A percentile compares a stretch with the other conserved stretches of the same genome.
phyloP scores from a whole-genome alignment of 2,329 filamentous ascomycete species.

The Huntiella decipiens region DNA sequence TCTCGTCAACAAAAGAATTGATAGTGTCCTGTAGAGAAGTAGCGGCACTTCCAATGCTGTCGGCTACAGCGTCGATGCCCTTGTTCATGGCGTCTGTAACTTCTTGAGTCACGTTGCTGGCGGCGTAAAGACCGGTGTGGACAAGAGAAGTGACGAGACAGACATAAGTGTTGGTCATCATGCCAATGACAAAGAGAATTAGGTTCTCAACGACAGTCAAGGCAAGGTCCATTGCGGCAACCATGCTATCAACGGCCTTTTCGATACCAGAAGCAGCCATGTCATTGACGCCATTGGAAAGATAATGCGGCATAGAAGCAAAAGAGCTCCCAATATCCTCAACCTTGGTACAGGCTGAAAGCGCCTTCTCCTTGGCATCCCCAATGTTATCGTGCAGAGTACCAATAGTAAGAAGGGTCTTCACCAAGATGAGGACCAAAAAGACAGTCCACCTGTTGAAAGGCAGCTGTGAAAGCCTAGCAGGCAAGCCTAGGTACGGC shows the following conservation, averaged over 20 bases:
- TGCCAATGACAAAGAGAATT: conserved; percentile 79
- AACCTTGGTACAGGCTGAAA: conserved; percentile 77
- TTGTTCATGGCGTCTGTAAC: conserved; percentile 29
- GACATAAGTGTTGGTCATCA: conserved; percentile 75
- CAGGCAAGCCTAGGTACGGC: conserved; percentile 77
- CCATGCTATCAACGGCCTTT: conserved; percentile 59
- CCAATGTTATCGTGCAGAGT: conserved; percentile 55
- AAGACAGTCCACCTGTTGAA: conserved; percentile 95
- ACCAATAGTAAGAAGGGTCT: conserved; percentile 57
- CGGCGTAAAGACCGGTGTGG: conserved; percentile 57
- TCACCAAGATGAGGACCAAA: conserved; percentile 64
- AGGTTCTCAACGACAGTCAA: conserved; percentile 73
- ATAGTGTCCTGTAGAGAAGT: conserved; percentile 29
- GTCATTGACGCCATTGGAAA: conserved; percentile 74
- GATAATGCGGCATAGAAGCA: conserved; percentile 96
- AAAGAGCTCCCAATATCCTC: conserved; percentile 86
- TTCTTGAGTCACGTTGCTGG: conserved; percentile 31
- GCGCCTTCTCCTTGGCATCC: conserved; percentile 60
- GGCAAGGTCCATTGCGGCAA: conserved; percentile 57
- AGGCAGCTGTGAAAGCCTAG: conserved; percentile 88
- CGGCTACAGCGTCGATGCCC: conserved; percentile 36
- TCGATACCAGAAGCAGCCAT: conserved; percentile 65
- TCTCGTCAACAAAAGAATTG: conserved; percentile 26
- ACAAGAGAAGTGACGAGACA: conserved; percentile 77
- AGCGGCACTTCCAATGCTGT: conserved; percentile 38